Percentiles rank a stretch among this genome's conserved stretches.
phyloP scores from a whole-genome alignment of 2,329 filamentous ascomycete genomes.

The Kalaharituber pfeilii region DNA sequence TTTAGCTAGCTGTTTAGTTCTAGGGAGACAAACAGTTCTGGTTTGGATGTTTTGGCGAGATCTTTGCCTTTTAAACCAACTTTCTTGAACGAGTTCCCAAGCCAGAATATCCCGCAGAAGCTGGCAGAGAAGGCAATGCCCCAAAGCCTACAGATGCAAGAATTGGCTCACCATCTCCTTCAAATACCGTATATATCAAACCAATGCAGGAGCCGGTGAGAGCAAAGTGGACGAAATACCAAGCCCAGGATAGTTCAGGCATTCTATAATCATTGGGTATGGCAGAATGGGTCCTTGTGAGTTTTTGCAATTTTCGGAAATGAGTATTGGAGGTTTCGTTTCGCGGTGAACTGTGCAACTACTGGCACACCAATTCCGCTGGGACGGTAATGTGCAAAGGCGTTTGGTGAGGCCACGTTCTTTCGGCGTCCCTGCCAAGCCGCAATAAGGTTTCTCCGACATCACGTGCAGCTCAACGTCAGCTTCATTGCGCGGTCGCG shows the following conservation, averaged over 20 bases:
- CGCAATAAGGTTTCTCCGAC: not conserved
- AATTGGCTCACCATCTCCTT: slow-evolving; percentile 72
- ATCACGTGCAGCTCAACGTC: not conserved
- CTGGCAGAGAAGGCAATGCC: slow-evolving; percentile 64
- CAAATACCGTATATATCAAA: slow-evolving; percentile 64
- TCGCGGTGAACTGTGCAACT: no score
- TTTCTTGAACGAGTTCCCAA: slow-evolving; percentile 72
- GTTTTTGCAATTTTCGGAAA: not conserved
- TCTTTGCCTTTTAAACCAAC: slow-evolving; percentile 82
- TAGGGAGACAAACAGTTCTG: no score
- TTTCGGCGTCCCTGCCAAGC: not conserved
- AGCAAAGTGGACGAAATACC: slow-evolving; percentile 29
- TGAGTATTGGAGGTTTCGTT: no score
- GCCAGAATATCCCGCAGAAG: slow-evolving; percentile 82
- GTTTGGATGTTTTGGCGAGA: slow-evolving; percentile 57
- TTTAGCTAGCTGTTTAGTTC: no score
- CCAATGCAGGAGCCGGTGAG: slow-evolving; percentile 52
- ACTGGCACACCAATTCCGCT: no score
- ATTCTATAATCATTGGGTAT: not conserved
- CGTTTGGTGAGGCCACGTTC: not conserved
- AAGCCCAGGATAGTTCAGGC: slow-evolving; percentile 2
- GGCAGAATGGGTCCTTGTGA: not conserved
- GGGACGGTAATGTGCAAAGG: no score
- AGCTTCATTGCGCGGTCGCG: not conserved
- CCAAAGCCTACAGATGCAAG: slow-evolving; percentile 77